phyloP scores from a whole-genome alignment of 2,329 filamentous ascomycete species.

The Microcyclospora pomicola region DNA sequence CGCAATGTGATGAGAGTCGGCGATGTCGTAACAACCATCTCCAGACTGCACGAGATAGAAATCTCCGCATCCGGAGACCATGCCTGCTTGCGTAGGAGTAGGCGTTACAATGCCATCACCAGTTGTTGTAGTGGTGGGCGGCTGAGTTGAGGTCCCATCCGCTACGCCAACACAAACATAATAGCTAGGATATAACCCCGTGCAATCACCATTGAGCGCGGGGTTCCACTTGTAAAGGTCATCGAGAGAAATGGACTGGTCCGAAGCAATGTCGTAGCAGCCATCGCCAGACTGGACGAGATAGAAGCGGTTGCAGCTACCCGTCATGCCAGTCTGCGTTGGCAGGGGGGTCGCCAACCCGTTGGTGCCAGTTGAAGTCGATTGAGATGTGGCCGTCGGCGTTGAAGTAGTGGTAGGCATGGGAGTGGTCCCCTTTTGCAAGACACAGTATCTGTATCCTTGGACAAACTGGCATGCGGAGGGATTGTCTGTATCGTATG shows the following conservation, averaged over 20 bases:
- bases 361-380: no score
- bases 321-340: slow-evolving; percentile 1
- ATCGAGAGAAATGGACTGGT: slow-evolving; percentile 1
- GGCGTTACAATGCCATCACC: background rate
- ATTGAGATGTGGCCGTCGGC: background rate
- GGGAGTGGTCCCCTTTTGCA: no score
- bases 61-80: background rate
- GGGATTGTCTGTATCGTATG: no score
- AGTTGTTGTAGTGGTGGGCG: background rate
- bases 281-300: slow-evolving; percentile 1
- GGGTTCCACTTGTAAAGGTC: slow-evolving; percentile 7
- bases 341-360: slow-evolving; percentile 3
- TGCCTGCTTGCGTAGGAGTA: background rate
- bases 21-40: background rate
- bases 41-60: background rate
- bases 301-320: slow-evolving; percentile 4
- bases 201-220: slow-evolving; percentile 2
- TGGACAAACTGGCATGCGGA: no score
- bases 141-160: no score
- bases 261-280: slow-evolving; percentile 2
- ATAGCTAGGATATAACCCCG: slow-evolving; percentile 1
- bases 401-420: background rate
- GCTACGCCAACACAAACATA: slow-evolving; percentile 3
- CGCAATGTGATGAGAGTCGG: background rate
- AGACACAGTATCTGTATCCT: no score